Evolutionary conservation across 2,329 filamentous ascomycete genomes (phyloP), one percentile per base, ranked within the genome.

Genomic region (Verruconis gallopava): DNA sequence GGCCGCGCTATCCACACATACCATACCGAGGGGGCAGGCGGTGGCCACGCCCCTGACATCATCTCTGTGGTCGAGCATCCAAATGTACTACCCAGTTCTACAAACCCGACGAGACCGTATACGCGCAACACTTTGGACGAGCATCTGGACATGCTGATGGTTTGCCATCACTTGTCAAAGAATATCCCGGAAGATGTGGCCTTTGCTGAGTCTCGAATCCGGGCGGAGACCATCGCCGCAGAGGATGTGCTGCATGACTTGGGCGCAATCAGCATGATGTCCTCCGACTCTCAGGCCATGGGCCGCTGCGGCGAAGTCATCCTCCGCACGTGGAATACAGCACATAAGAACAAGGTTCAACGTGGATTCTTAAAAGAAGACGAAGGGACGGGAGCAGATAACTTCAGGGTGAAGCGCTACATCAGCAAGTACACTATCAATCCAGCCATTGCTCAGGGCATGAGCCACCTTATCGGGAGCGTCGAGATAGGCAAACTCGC

Each of bases 71-170:
- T 95, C 9, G 85, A 93, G 60, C 80, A 88, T 53, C 63, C 75
- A 37, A 91, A 96, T 55, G 86, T 96, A 2, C 73, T 96, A 1
- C 89, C 89, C 0, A 85, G 80, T 4, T 89, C 81, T 37, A 96
- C 89, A 0, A 96, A 94, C 58, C 89, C 89, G 0, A 96, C 89
- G 1, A 72, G 88, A 2, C 89, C 89, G 1, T 95, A 79, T 61
- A 96, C 89, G 2, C 70, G 72, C 49, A 95, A 96, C 66, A 96
- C 89, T 0, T 73, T 96, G 0, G 89, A 95, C 55, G 89, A 96
- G 62, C 89, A 96, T 63, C 74, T 95, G 12, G 89, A 96, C 65
- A 96, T 96, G 89, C 68, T 95, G 37, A 95, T 95, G 89, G 85
- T 94, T 28, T 96, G 89, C 67, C 89, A 96, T 61, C 89, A 96